These are phyloP conservation scores for Clavariopsis aquatica DNA, from an alignment of 495 filamentous ascomycete genomes.

Conservation along the genomic window DNA sequence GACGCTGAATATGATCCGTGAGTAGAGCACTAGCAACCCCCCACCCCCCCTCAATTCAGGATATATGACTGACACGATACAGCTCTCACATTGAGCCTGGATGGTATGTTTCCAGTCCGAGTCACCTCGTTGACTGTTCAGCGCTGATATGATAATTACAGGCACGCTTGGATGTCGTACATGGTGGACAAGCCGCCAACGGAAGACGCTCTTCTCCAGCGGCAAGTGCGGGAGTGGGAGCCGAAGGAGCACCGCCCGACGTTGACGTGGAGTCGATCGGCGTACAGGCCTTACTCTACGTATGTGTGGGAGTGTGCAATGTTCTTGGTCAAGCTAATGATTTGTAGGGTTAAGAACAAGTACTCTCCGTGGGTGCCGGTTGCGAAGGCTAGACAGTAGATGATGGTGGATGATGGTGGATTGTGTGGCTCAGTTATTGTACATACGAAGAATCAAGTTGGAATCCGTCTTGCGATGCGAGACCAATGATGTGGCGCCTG, in stretches of 20 bases:
- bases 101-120: slow-evolving; percentile 60
- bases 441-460: slow-evolving; percentile 13
- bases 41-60: too few relatives aligned
- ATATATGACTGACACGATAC: neutral
- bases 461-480: neutral
- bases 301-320: slow-evolving; percentile 51
- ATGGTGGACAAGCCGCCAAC: slow-evolving; percentile 83
- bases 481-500: neutral
- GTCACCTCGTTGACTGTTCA: neutral
- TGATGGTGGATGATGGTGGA: too few relatives aligned
- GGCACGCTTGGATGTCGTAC: slow-evolving; percentile 97
- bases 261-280: slow-evolving; percentile 69
- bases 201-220: slow-evolving; percentile 69
- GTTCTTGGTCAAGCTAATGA: slow-evolving; percentile 11
- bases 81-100: slow-evolving; percentile 89
- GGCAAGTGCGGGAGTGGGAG: slow-evolving; percentile 72
- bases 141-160: slow-evolving; percentile 37
- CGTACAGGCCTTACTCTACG: slow-evolving; percentile 94
- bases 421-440: slow-evolving; percentile 6
- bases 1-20: slow-evolving; percentile 82
- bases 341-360: slow-evolving; percentile 45
- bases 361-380: slow-evolving; percentile 45
- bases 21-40: slow-evolving; percentile 27
- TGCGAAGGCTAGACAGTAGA: slow-evolving; percentile 39
- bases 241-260: slow-evolving; percentile 70